Base-by-base conservation (phyloP, 2,329 filamentous ascomycete species). In the Calonectria hawksworthii region DNA sequence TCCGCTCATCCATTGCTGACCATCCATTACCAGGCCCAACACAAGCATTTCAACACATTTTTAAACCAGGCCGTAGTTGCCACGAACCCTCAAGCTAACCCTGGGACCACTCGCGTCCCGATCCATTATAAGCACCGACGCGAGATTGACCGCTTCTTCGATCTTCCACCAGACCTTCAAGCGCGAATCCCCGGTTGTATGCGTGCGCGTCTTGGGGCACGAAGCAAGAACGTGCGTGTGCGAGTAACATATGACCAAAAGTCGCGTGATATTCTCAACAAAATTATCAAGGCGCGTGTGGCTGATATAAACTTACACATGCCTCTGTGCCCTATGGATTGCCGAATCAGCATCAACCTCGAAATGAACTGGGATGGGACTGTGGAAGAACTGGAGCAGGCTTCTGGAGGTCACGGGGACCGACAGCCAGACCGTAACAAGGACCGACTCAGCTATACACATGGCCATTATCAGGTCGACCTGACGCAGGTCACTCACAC, bases 271-370 rank as follows among this genome's bases (percentile, higher is more conserved):
- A 86, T 96, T 3, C 86, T 96, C 14, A 93, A 93, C 74, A 96
- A 95, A 84, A 98, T 99, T 80, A 92, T 99, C 85, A 99, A 99
- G 87, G 92, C 93, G 32, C 92, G 96, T n/a, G 89, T 99, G 18
- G 93, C 92, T 32, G 96, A 99, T 83, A 87, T 98, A n/a, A 94
- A 98, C 80, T 90, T 99, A 23, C 93, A 94, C 85, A 94, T 95
- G 79, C 96, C 97, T 0, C 88, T 88, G 65, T 91, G 90, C 11
- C 91, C 92, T 4, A 94, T 98, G 81, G 97, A 99, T 85, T 98
- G 96, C 86, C 94, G 97, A 14, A 93, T 99, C 79, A 98, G 95
- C 80, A 93, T 99, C 82, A 99, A 98, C 82, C 90, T 99, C 2
- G 98, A 99, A 91, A 96, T 98, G 91, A 91, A 93, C 69, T 98